Evolutionary conservation across 495 filamentous ascomycete genomes (phyloP), one percentile per base, ranked within the genome.

Genomic region (Penicillium longicatenatum): DNA sequence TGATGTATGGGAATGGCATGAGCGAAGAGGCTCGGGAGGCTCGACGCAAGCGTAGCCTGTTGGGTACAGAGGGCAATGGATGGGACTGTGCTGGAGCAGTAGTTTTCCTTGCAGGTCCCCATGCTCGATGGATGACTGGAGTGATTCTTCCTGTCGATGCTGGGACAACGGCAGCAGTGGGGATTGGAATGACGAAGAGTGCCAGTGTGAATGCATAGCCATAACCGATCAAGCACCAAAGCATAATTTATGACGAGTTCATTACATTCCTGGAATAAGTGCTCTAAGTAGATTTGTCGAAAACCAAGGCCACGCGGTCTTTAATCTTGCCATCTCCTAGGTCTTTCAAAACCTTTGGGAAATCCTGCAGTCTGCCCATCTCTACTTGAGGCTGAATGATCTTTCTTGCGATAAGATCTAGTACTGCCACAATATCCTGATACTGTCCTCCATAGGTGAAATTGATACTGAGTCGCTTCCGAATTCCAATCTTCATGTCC

Each of bases 1-100:
- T 85, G 82, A 80, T 85, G 73, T 80, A 80, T 57, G 71, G 64
- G 2, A 67, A 71, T 7, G 81, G 79, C 0, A 83, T 84, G 78
- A 79, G 66, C 26, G 69, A 76, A 20, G 77, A 83, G 54, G 66
- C 70, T 6, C 58, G 83, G 52, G 70, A 76, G 39, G 73, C 77
- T 20, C 63, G 83, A 29, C 74, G 68, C 30, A 71, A 74, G 35
- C 61, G 78, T 37, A 85, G 79, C 63, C 65, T 86, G 31, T 62
- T 85, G n/a, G 68, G 68, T 0, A 81, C 77, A 7, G 82, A 86
- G 50, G 81, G 81, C 0, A 83, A 74, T 57, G 82, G 68, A 6
- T 84, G 81, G 81, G 82, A 85, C 60, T 70, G 67, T 39, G 70
- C 65, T 24, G 61, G 60, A 12, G 71, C 68, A 7, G 68, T 70